Evolutionary conservation across 2,329 filamentous ascomycete species (phyloP).

Genomic region (Fusarium bactridioides): DNA sequence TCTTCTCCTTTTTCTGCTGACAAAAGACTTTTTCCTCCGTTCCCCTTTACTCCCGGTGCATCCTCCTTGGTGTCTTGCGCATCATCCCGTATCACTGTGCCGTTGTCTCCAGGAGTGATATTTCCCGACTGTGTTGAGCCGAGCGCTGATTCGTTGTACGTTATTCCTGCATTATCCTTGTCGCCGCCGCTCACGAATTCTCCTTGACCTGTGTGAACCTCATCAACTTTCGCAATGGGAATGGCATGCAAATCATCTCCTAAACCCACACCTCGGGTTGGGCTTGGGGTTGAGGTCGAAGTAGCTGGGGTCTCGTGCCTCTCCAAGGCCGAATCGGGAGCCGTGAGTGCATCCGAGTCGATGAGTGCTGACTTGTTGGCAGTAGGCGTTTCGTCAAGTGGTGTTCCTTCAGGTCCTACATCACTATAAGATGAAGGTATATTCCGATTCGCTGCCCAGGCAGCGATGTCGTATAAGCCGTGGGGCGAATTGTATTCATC

Average conservation of each 20-base stretch:
- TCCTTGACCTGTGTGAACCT: background rate
- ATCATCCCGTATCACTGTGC: slow-evolving; percentile 6
- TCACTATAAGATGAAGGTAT: slow-evolving; percentile 53
- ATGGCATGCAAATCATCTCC: background rate
- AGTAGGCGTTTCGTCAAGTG: slow-evolving; percentile 33
- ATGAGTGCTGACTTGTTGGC: slow-evolving; percentile 24
- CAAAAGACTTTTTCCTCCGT: background rate
- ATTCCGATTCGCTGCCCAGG: slow-evolving; percentile 50
- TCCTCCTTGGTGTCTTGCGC: background rate
- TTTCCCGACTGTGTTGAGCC: background rate
- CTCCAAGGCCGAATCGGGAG: slow-evolving; percentile 16
- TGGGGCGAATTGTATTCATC: slow-evolving; percentile 47
- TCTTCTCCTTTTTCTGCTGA: background rate
- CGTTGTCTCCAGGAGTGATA: background rate
- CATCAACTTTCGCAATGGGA: background rate
- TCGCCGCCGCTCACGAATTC: background rate
- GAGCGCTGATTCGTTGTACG: background rate
- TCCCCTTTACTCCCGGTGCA: background rate
- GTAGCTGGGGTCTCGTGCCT: slow-evolving; percentile 29
- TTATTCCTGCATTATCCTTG: background rate
- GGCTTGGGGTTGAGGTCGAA: slow-evolving; percentile 24
- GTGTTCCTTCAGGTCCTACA: slow-evolving; percentile 35
- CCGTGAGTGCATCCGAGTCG: slow-evolving; percentile 11
- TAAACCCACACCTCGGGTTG: background rate
- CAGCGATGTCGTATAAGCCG: slow-evolving; percentile 42